Base-by-base conservation (phyloP, 768 basidiomycete species). In the Russula olivacea region DNA sequence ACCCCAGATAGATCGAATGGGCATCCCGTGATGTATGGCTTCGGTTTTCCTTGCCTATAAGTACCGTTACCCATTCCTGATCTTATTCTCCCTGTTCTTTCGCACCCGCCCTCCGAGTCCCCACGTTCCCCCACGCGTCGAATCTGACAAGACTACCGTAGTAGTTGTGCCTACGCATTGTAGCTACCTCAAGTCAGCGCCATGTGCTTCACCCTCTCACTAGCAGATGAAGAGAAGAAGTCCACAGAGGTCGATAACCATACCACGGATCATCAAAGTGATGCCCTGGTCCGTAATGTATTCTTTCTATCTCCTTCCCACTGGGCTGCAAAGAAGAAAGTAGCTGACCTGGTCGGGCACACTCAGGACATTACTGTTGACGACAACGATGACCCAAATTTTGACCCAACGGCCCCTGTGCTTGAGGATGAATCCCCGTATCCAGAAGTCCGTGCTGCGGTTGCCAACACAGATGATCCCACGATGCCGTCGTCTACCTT, bases 381-480 rank as follows among this genome's bases (percentile, higher is more conserved):
- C 28, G 70, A 68, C 14, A 72, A 70, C 55, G 72, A 74, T 43
- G 75, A 76, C 57, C 75, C 75, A 47, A 76, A 76, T 66, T 56
- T 74, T 41, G 75, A 75, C 69, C 65, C 68, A 38, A 67, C 71
- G 21, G 69, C 68, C 15, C 63, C 69, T 34, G 54, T 38, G 32
- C 64, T 74, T 55, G 75, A 75, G 69, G 78, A 81, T 59, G 81
- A 82, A 69, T 81, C 80, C 3, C 81, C 81, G 1, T 83, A 82
- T 64, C 78, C 79, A 21, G 81, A 83, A 69, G 81, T 83, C 41
- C 75, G 81, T 30, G 79, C 80, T 36, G 77, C 78, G 38, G 81
- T 81, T 55, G 74, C 78, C 55, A 79, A 79, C 68, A 78, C 77
- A 8, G 80, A 81, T 65, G 80, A 81, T 59, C 74, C 77, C 7